These are phyloP conservation scores for Cordyceps cateniannulata DNA, from an alignment of 2,329 filamentous ascomycete genomes.

Conservation along the genomic window DNA sequence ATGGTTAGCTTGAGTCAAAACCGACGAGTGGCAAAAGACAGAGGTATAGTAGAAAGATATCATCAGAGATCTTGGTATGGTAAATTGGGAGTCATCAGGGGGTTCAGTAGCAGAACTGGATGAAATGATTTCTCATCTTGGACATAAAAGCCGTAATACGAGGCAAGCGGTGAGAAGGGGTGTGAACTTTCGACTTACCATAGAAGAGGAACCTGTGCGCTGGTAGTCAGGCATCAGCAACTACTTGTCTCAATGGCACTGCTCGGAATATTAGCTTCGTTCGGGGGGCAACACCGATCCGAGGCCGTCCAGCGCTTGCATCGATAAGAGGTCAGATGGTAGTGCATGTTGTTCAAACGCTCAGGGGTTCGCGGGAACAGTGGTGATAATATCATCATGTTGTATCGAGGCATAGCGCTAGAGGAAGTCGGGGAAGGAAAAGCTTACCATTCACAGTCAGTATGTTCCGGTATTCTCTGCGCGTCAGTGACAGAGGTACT, in stretches of 20 bases:
- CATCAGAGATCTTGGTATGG: conserved; percentile 58
- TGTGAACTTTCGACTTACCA: conserved; percentile 3
- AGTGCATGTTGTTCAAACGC: conserved; percentile 67
- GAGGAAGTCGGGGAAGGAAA: conserved; percentile 11
- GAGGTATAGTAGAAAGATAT: conserved; percentile 17
- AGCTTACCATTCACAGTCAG: background rate
- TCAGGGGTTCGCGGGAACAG: conserved; percentile 57
- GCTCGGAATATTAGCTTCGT: background rate
- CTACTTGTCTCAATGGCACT: background rate
- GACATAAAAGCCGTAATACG: conserved; percentile 21
- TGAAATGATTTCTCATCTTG: conserved; percentile 59
- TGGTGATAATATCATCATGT: conserved; percentile 52
- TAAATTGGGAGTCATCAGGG: conserved; percentile 59
- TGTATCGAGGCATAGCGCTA: conserved; percentile 9
- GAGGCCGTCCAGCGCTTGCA: background rate
- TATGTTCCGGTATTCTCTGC: background rate
- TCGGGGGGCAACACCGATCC: background rate
- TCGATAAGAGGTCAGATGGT: conserved; percentile 54
- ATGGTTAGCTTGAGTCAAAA: background rate
- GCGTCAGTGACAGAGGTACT: background rate
- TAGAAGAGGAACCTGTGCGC: background rate
- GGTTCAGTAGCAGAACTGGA: conserved; percentile 74
- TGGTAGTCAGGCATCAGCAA: background rate
- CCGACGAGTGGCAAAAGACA: background rate
- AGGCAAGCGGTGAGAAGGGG: background rate